phyloP scores from a whole-genome alignment of 2,329 filamentous ascomycete genomes.

The Botryosphaeria dothidea region DNA sequence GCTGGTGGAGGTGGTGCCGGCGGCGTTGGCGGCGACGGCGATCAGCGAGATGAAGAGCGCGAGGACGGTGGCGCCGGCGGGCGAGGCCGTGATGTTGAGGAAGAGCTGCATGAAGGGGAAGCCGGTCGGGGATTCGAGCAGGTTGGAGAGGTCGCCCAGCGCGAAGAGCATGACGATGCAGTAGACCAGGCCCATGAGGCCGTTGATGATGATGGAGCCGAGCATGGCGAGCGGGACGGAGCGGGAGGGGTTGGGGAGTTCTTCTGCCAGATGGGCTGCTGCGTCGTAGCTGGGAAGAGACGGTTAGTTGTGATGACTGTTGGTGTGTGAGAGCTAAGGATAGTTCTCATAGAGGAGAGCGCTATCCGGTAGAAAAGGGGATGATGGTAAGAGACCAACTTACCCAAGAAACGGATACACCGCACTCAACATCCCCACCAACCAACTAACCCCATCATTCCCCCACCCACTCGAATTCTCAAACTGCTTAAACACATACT shows the following conservation, averaged over 20 bases:
- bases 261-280: conserved; percentile 42
- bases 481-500: conserved; percentile 26
- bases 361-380: background rate
- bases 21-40: conserved; percentile 33
- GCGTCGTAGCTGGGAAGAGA: conserved; percentile 41
- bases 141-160: conserved; percentile 40
- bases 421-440: conserved; percentile 28
- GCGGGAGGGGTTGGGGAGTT: conserved; percentile 29
- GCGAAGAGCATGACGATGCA: conserved; percentile 47
- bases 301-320: background rate
- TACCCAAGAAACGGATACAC: conserved; percentile 28
- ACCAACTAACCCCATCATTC: conserved; percentile 27
- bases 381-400: background rate
- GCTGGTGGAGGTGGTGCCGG: conserved; percentile 38
- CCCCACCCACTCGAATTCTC: conserved; percentile 28
- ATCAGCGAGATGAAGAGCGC: conserved; percentile 28
- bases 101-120: conserved; percentile 49
- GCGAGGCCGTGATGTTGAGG: conserved; percentile 31
- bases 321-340: too few species aligned
- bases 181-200: conserved; percentile 48
- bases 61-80: conserved; percentile 30
- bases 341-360: background rate
- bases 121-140: conserved; percentile 44
- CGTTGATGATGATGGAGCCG: conserved; percentile 42
- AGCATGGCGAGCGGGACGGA: conserved; percentile 38